Percentiles rank a stretch among this genome's conserved stretches.
Evolutionary conservation across 805 yeast genomes (phyloP).

Genomic region (Wickerhamiella hasegawae): DNA sequence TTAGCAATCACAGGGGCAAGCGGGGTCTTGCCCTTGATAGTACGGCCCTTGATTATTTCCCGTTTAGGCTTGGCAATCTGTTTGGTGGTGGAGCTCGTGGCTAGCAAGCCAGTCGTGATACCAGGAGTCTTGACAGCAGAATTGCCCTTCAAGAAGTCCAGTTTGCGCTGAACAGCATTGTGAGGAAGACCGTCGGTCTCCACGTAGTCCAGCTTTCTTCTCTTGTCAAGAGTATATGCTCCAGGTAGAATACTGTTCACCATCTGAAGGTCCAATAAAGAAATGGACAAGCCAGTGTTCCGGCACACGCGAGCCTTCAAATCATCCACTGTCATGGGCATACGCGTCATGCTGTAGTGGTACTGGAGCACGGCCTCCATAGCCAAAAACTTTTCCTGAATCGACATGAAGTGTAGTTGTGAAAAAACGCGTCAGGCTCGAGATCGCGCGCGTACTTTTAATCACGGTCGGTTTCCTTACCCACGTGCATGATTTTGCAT

Average conservation of each 20-base stretch:
- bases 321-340: conserved; percentile 12
- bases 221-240: conserved; percentile 11
- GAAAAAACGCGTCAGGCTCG: not conserved
- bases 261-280: conserved; percentile 10
- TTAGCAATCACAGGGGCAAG: too few relatives aligned
- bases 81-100: too few relatives aligned
- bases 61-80: not conserved
- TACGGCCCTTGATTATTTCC: too few relatives aligned
- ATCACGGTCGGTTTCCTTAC: too few relatives aligned
- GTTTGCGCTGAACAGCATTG: conserved; percentile 1
- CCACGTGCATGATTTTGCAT: too few relatives aligned
- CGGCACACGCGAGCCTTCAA: conserved; percentile 12
- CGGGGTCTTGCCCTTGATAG: too few relatives aligned
- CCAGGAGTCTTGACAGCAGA: not conserved
- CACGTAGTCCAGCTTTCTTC: conserved; percentile 4
- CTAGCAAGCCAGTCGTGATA: not conserved
- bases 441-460: too few relatives aligned
- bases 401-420: conserved; percentile 4
- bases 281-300: conserved; percentile 10
- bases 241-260: conserved; percentile 14
- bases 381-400: conserved; percentile 10
- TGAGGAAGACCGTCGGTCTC: conserved; percentile 9
- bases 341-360: conserved; percentile 13
- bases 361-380: conserved; percentile 14
- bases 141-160: too few relatives aligned